Conservation (phyloP, 441 rosid genomes). For the Biscutella laevigata region DNA sequence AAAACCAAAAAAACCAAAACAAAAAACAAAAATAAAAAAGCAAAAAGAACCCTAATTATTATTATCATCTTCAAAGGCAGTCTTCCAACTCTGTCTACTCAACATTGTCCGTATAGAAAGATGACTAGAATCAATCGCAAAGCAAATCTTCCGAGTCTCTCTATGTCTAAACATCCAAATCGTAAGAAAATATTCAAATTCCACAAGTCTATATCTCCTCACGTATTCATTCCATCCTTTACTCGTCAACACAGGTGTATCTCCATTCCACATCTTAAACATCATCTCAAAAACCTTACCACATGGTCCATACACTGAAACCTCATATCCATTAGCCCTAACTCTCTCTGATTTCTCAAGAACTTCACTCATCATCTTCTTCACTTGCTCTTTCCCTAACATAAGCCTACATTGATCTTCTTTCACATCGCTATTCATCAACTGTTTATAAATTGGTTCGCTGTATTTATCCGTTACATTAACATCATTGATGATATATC, state of each 20-base stretch:
- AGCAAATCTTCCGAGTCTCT: neutral
- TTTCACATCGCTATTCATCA: neutral
- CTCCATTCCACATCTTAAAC: neutral
- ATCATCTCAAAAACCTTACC: neutral
- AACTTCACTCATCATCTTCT: neutral
- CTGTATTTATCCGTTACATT: neutral
- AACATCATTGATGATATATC: neutral
- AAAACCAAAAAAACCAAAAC: no score
- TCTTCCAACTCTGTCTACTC: no score
- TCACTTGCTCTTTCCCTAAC: neutral
- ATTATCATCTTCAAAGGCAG: no score
- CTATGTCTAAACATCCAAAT: constrained; percentile 17
- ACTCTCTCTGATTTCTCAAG: neutral
- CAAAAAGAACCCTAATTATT: no score
- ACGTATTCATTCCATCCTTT: no score
- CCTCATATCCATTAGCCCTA: neutral
- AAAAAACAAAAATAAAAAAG: no score
- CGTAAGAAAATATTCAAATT: constrained; percentile 6
- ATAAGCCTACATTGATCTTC: neutral
- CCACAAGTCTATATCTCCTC: no score
- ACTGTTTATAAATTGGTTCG: neutral
- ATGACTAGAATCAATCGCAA: constrained; percentile 12
- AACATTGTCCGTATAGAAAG: no score
- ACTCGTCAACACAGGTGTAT: neutral
- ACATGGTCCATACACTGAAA: neutral